Conservation (phyloP, 345 rosid genomes). For the Salix udensis region DNA sequence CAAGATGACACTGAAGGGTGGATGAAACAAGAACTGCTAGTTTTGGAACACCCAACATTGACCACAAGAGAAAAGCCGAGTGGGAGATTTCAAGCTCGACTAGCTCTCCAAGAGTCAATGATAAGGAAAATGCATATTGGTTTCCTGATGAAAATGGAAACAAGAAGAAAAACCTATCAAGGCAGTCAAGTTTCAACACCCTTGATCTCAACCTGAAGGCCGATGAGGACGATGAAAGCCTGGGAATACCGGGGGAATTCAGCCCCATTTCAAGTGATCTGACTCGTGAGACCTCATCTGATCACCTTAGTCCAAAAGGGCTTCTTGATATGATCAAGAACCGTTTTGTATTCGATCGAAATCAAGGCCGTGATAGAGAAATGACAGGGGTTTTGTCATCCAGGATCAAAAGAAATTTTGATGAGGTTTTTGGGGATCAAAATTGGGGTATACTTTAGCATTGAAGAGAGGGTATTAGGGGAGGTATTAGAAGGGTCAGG, state of each 20-base stretch:
- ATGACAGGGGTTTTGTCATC: conserved; percentile 32
- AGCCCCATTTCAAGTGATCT: conserved; percentile 71
- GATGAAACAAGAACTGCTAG: conserved; percentile 19
- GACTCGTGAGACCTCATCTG: conserved; percentile 45
- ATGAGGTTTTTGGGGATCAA: conserved; percentile 41
- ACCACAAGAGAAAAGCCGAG: conserved; percentile 61
- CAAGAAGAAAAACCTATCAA: conserved; percentile 42
- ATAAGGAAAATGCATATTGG: conserved; percentile 29
- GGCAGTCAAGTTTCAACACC: conserved; percentile 53
- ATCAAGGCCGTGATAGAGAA: conserved; percentile 30
- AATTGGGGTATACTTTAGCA: conserved; percentile 38
- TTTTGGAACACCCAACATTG: conserved; percentile 11
- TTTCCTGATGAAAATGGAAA: conserved; percentile 27
- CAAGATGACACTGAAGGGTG: conserved; percentile 53
- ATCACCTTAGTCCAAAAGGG: conserved; percentile 21
- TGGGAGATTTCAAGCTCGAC: conserved; percentile 31
- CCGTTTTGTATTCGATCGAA: conserved; percentile 44
- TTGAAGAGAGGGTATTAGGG: conserved; percentile 52
- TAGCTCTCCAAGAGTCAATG: conserved; percentile 40
- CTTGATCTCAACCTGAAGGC: conserved; percentile 74
- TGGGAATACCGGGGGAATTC: conserved; percentile 36
- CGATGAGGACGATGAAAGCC: conserved; percentile 33
- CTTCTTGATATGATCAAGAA: conserved; percentile 54
- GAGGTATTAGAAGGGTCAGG: conserved; percentile 41
- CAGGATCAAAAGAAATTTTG: conserved; percentile 38